Base-by-base conservation (phyloP, 495 filamentous ascomycete genomes). In the Neurospora discreta region DNA sequence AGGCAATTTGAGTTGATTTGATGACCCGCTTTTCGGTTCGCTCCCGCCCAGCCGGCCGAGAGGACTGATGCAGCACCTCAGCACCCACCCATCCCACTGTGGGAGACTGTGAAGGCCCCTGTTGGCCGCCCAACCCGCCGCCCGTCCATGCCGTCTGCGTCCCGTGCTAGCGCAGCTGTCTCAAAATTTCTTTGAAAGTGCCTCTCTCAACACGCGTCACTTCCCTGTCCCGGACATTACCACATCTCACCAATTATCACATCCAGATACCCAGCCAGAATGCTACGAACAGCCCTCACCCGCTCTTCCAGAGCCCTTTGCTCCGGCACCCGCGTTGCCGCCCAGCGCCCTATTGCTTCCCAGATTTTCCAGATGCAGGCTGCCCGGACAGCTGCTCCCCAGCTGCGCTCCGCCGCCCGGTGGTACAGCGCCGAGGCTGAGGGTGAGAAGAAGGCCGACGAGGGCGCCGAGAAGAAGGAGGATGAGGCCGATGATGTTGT, bases 341-440 rank as follows among this genome's bases (percentile, higher is more conserved):
- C 74, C 40, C 74, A 76, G 72, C 75, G 75, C 60, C 80, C 80
- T 69, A 46, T 78, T 69, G 39, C 76, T 69, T 70, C 76, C 9
- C 83, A 80, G 73, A 74, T 80, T 65, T 75, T 71, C 70, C 75
- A 76, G 42, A 75, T 79, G 36, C 76, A 77, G 38, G 76, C 76
- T 39, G 70, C 78, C 39, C 69, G 78, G 68, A 69, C 77, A 71
- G 39, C 74, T 73, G 76, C 73, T 39, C 77, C n/a, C 52, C 30
- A 67, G 60, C 72, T 76, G 20, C 70, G 74, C 1, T 68, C 73
- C 33, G 76, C 73, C 42, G 70, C 78, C 73, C 78, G 84, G 78
- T 86, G 83, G 81, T 85, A 86, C 77, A 85, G 84, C 77, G 79
- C 81, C 26, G 78, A 84, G 72, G 70, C 81, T 36, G 80, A 82